A percentile compares a stretch with the other conserved stretches of the same genome.
phyloP scores from a whole-genome alignment of 805 yeast species.

The Sugiyamaella floridensis region DNA sequence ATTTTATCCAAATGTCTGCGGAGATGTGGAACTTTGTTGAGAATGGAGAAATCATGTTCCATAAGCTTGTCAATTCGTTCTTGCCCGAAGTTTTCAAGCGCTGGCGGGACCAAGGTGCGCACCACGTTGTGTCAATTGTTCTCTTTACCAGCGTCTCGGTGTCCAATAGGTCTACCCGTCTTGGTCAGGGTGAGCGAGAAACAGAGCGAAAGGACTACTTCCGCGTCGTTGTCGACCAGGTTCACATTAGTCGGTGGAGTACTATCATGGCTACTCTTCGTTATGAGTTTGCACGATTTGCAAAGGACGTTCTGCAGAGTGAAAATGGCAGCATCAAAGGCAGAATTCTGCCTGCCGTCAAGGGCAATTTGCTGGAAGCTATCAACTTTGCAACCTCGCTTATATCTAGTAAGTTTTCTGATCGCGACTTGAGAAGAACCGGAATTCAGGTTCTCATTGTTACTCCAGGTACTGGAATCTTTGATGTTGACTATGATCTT shows the following conservation, averaged over 20 bases:
- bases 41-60: constrained; percentile 89
- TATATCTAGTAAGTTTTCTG: constrained; percentile 68
- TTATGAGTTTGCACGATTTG: constrained; percentile 76
- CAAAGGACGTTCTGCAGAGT: constrained; percentile 55
- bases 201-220: constrained; percentile 69
- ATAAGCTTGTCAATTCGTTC: constrained; percentile 83
- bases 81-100: constrained; percentile 82
- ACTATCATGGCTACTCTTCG: constrained; percentile 84
- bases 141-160: constrained; percentile 75
- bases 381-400: constrained; percentile 75
- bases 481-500: constrained; percentile 80
- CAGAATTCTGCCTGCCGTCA: constrained; percentile 72
- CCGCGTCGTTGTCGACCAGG: constrained; percentile 92
- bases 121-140: constrained; percentile 85
- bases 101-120: constrained; percentile 83
- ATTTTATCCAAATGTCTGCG: constrained; percentile 78
- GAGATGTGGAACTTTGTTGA: constrained; percentile 99
- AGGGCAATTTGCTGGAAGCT: constrained; percentile 85
- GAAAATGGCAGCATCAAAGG: constrained; percentile 46
- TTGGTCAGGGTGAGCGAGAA: constrained; percentile 67
- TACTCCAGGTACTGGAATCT: constrained; percentile 90
- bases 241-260: constrained; percentile 81
- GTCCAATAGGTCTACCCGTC: constrained; percentile 16
- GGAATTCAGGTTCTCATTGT: constrained; percentile 83
- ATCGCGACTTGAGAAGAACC: constrained; percentile 82